A percentile compares a stretch with the other conserved stretches of the same genome.
These are phyloP conservation scores for Paecilomyces sp. DNA, from an alignment of 2,329 filamentous ascomycete genomes.

Conservation along the genomic window DNA sequence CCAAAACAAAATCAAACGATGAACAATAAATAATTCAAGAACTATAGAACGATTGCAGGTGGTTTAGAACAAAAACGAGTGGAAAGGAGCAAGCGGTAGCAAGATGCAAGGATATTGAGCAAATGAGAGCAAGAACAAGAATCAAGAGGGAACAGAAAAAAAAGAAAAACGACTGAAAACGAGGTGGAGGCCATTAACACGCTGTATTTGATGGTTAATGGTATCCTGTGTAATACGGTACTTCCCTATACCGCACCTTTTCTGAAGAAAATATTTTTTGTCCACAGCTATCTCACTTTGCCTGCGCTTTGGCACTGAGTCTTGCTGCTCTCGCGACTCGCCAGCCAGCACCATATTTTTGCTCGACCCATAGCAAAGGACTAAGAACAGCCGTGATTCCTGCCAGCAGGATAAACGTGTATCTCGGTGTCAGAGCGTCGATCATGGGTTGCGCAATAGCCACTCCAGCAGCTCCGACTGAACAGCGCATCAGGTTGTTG, in stretches of 20 bases:
- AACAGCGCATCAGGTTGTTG: slow-evolving; percentile 30
- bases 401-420: slow-evolving; percentile 19
- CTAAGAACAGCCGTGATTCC: slow-evolving; percentile 17
- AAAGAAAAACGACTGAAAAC: background rate
- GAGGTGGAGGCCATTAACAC: background rate
- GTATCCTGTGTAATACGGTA: background rate
- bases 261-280: background rate
- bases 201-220: background rate
- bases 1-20: background rate
- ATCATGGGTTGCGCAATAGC: slow-evolving; percentile 25
- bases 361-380: slow-evolving; percentile 18
- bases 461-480: slow-evolving; percentile 28
- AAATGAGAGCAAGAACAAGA: background rate
- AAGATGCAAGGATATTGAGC: background rate
- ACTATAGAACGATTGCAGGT: background rate
- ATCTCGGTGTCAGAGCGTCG: slow-evolving; percentile 19
- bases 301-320: background rate
- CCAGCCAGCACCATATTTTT: slow-evolving; percentile 20
- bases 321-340: slow-evolving; percentile 14
- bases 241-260: background rate
- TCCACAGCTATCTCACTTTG: background rate
- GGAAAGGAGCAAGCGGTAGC: background rate
- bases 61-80: background rate
- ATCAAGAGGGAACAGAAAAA: background rate
- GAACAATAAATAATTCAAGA: background rate